Percentiles rank a stretch among this genome's conserved stretches.
Conservation (phyloP, 352 stramenopile species). For the Peronospora destructor region DNA sequence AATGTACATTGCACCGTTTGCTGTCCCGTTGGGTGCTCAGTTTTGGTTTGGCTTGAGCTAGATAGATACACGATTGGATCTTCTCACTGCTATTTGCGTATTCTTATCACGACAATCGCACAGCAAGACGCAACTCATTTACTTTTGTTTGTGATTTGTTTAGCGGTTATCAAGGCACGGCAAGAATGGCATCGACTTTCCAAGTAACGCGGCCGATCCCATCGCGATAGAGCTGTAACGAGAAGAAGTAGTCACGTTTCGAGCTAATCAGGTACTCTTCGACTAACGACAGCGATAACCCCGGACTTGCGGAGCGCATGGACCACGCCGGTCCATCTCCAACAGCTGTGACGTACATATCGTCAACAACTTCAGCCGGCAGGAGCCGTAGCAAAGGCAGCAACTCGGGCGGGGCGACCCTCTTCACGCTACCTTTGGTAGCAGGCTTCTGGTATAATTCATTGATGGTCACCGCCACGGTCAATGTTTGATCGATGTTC, state of each 20-base stretch:
- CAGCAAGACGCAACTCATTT: constrained; percentile 3
- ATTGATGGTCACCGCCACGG: constrained; percentile 17
- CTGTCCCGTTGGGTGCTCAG: constrained; percentile 13
- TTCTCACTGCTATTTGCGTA: constrained; percentile 3
- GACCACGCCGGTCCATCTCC: not conserved
- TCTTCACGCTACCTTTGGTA: constrained; percentile 17
- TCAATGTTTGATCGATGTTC: constrained; percentile 15
- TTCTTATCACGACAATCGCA: constrained; percentile 2
- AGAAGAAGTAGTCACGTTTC: constrained; percentile 27
- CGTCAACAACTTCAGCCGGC: constrained; percentile 20
- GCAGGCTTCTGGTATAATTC: constrained; percentile 21
- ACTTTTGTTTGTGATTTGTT: constrained; percentile 1
- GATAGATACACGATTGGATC: constrained; percentile 6
- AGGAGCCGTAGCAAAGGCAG: constrained; percentile 28
- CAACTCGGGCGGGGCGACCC: constrained; percentile 7
- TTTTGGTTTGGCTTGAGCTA: constrained; percentile 10
- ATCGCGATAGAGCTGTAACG: constrained; percentile 27
- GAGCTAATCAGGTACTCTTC: constrained; percentile 16
- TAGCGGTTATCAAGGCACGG: constrained; percentile 1
- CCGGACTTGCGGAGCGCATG: constrained; percentile 1
- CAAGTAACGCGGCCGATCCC: constrained; percentile 19
- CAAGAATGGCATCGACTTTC: constrained; percentile 32
- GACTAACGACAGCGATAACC: constrained; percentile 21
- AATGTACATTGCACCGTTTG: constrained; percentile 32
- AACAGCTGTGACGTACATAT: constrained; percentile 14